Evolutionary conservation across 345 rosid genomes (phyloP).

Genomic region (Populus alba): DNA sequence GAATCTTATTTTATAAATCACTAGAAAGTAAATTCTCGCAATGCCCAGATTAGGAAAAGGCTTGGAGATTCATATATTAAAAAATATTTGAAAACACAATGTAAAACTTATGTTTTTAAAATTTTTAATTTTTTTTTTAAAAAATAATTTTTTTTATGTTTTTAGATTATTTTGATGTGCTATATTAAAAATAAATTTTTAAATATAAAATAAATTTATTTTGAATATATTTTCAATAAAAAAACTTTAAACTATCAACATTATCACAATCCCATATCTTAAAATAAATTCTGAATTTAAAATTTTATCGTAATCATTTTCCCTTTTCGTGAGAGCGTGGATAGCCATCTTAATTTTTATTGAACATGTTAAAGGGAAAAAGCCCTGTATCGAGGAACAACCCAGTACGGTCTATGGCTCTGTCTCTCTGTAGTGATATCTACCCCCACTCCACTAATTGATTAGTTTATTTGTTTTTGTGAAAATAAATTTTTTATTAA

Average conservation of each 20-base stretch:
- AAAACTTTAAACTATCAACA: rapidly evolving
- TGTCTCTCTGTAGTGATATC: background rate
- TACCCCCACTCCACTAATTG: background rate
- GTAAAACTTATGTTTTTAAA: too few species aligned
- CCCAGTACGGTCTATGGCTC: background rate
- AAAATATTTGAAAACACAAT: too few species aligned
- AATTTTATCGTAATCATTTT: background rate
- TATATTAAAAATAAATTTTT: too few species aligned
- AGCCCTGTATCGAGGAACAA: background rate
- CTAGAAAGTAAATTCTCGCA: background rate
- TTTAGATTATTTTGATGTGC: rapidly evolving
- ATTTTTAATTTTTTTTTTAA: too few species aligned
- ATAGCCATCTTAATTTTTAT: background rate
- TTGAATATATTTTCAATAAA: too few species aligned
- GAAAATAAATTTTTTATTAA: too few species aligned
- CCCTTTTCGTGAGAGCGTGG: background rate
- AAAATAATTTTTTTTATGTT: too few species aligned
- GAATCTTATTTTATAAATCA: too few species aligned
- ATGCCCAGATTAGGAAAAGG: background rate
- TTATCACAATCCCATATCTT: rapidly evolving
- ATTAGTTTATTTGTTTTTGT: background rate
- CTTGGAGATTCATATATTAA: too few species aligned
- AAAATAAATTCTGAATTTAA: background rate
- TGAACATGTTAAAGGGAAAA: background rate
- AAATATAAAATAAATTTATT: too few species aligned